phyloP scores from a whole-genome alignment of 345 rosid genomes.

The Pelargonium nanum region DNA sequence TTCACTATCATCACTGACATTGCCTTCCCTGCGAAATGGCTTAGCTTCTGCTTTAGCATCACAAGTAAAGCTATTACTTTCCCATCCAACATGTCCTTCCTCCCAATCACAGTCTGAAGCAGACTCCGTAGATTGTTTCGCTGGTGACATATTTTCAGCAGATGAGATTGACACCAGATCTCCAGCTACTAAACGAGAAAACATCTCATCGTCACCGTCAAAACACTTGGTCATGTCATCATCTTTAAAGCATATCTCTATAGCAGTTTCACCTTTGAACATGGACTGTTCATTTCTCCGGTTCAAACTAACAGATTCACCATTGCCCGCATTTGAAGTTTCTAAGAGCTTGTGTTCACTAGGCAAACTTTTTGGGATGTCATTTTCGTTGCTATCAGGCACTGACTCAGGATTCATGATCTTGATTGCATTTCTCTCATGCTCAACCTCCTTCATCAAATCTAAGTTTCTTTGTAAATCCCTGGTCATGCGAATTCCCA shows the following conservation, averaged over 20 bases:
- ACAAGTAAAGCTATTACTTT: conserved; percentile 13
- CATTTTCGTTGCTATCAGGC: conserved; percentile 17
- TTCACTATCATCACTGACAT: conserved; percentile 38
- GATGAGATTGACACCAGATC: conserved; percentile 29
- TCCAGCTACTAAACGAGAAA: conserved; percentile 62
- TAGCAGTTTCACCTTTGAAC: conserved; percentile 22
- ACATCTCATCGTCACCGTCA: conserved; percentile 60
- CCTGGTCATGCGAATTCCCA: conserved; percentile 94
- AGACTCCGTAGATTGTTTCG: conserved; percentile 27
- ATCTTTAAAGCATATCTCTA: conserved; percentile 73
- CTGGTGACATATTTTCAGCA: conserved; percentile 24
- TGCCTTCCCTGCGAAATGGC: conserved; percentile 20
- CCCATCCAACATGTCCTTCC: conserved; percentile 32
- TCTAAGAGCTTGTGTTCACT: conserved; percentile 1
- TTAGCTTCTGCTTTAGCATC: conserved; percentile 22
- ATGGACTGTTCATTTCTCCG: conserved; percentile 20
- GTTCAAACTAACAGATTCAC: conserved; percentile 25
- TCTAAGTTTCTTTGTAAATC: conserved; percentile 93
- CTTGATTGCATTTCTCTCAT: conserved; percentile 23
- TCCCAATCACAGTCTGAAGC: conserved; percentile 69
- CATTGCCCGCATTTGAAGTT: conserved; percentile 18
- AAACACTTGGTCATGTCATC: conserved; percentile 30
- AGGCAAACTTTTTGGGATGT: conserved; percentile 6
- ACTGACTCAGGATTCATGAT: conserved; percentile 16
- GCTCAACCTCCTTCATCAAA: conserved; percentile 76